Evolutionary conservation across 371 early-diverging fungal species (phyloP).

Genomic region (Apophysomyces trapeziformis): DNA sequence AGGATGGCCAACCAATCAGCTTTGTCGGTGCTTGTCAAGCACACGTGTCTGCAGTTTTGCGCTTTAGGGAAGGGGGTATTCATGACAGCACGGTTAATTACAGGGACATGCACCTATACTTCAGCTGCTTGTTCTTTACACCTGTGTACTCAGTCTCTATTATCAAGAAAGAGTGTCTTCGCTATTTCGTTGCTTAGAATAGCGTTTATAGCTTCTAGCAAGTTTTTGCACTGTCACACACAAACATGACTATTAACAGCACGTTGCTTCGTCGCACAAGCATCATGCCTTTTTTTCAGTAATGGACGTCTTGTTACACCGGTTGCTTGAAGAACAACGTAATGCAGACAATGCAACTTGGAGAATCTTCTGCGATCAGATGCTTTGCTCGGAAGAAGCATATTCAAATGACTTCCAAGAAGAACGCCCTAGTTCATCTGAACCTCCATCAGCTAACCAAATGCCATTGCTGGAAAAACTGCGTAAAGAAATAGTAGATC

Average conservation of each 20-base stretch:
- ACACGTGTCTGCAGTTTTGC: conserved; percentile 1
- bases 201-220: too few species aligned
- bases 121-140: too few species aligned
- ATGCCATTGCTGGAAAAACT: neutral
- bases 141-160: too few species aligned
- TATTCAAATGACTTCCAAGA: neutral
- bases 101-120: too few species aligned
- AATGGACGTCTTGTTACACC: neutral
- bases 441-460: neutral
- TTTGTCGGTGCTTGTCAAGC: conserved; percentile 6
- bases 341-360: neutral
- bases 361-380: neutral
- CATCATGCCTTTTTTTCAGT: neutral
- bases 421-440: too few species aligned
- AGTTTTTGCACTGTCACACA: too few species aligned
- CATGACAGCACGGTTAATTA: too few species aligned
- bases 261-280: neutral
- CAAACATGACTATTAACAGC: too few species aligned
- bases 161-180: too few species aligned
- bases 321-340: neutral
- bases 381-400: neutral
- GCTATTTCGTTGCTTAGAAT: too few species aligned
- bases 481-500: neutral
- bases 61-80: too few species aligned
- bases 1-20: neutral